Conservation (phyloP, 1,284 basidiomycete species). For the Irpex rosettiformis region DNA sequence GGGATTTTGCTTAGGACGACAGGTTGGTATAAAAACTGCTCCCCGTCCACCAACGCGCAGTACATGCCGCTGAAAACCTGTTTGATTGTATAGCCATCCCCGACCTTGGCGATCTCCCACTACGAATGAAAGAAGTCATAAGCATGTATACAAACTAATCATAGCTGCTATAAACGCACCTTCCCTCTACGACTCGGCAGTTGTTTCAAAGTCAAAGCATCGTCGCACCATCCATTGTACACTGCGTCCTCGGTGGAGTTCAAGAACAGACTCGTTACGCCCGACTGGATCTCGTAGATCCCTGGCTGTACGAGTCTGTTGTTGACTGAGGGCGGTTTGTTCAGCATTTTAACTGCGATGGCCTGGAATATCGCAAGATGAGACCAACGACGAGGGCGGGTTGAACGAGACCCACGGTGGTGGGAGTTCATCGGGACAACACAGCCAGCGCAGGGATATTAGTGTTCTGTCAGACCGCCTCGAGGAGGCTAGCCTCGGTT, state of each 20-base stretch:
- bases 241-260: neutral
- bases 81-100: slow-evolving; percentile 11
- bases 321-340: neutral
- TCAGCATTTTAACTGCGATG: too few species aligned
- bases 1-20: slow-evolving; percentile 5
- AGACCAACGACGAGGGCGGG: too few species aligned
- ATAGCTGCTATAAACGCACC: too few species aligned
- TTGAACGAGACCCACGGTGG: too few species aligned
- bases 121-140: too few species aligned
- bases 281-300: slow-evolving; percentile 7
- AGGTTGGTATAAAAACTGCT: neutral
- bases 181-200: slow-evolving; percentile 1
- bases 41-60: slow-evolving; percentile 4
- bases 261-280: slow-evolving; percentile 1
- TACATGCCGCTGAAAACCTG: slow-evolving; percentile 7
- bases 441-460: too few species aligned
- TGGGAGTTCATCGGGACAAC: too few species aligned
- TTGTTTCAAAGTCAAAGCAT: slow-evolving; percentile 1
- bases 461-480: neutral
- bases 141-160: too few species aligned
- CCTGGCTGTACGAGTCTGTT: neutral
- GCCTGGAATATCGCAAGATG: too few species aligned
- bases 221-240: slow-evolving; percentile 10
- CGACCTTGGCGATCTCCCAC: slow-evolving; percentile 11
- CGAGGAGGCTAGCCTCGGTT: neutral